Evolutionary conservation across 2,329 filamentous ascomycete species (phyloP).

Genomic region (Hymenoscyphus albidus): DNA sequence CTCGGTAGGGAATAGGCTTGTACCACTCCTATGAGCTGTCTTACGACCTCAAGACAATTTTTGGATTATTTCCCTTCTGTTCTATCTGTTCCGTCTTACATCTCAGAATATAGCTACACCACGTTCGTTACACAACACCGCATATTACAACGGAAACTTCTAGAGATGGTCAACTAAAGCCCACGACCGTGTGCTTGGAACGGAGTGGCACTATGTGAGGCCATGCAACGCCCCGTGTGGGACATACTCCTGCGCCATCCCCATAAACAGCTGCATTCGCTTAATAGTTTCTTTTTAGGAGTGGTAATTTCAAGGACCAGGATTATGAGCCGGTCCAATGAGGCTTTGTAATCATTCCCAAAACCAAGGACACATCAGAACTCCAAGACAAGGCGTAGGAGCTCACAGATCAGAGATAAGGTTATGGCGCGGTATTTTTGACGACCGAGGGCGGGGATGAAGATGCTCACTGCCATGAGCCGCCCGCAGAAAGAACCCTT

Average conservation of each 20-base stretch:
- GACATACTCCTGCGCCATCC: conserved; percentile 10
- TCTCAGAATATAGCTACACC: background rate
- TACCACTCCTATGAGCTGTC: conserved; percentile 1
- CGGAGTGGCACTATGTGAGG: conserved; percentile 8
- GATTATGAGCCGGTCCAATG: background rate
- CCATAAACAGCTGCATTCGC: conserved; percentile 11
- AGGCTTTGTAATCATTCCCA: background rate
- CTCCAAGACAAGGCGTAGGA: background rate
- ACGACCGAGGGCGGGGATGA: conserved; percentile 5
- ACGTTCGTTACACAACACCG: background rate
- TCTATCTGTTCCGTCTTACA: background rate
- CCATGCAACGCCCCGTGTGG: conserved; percentile 1
- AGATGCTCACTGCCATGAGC: background rate
- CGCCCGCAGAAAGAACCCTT: background rate
- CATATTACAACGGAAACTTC: conserved; percentile 9
- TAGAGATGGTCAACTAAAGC: background rate
- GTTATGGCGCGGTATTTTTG: background rate
- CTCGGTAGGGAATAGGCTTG: background rate
- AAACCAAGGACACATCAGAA: background rate
- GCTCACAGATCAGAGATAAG: background rate
- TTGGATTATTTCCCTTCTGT: background rate
- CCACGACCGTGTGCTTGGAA: conserved; percentile 14
- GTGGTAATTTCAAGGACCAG: background rate
- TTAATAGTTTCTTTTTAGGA: conserved; percentile 7
- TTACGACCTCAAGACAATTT: conserved; percentile 11